Percentiles rank a stretch among this genome's conserved stretches.
phyloP scores from a whole-genome alignment of 768 basidiomycete genomes.

The Mycena alexandri region DNA sequence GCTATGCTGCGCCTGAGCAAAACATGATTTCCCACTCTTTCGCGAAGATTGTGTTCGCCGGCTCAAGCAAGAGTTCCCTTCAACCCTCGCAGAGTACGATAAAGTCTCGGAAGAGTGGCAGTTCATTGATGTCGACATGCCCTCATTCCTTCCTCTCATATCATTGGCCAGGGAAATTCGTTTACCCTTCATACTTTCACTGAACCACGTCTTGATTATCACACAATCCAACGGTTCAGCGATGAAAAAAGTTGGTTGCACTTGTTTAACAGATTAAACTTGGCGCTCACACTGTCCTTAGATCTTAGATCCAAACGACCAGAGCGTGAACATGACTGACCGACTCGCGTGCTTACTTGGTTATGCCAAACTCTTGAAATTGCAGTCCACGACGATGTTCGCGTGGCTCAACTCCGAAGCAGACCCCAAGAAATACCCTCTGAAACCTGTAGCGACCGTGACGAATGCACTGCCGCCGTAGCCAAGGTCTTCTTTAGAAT shows the following conservation, averaged over 20 bases:
- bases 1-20: not conserved
- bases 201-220: not conserved
- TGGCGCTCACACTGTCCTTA: too few relatives aligned
- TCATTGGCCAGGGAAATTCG: too few relatives aligned
- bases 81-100: not conserved
- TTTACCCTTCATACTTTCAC: not conserved
- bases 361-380: not conserved
- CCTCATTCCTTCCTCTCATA: too few relatives aligned
- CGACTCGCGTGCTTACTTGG: slow-evolving; percentile 9
- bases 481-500: not conserved
- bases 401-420: not conserved
- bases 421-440: not conserved
- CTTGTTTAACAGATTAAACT: too few relatives aligned
- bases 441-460: not conserved
- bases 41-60: slow-evolving; percentile 26
- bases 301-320: not conserved
- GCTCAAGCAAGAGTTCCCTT: not conserved
- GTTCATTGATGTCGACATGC: not conserved
- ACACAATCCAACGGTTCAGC: too few relatives aligned
- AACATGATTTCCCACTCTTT: not conserved
- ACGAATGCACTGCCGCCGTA: not conserved
- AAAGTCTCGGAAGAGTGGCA: too few relatives aligned
- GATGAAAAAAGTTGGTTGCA: too few relatives aligned
- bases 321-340: not conserved
- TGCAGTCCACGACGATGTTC: not conserved